Evolutionary conservation across 768 basidiomycete genomes (phyloP).

Genomic region (Suillus tomentosus): DNA sequence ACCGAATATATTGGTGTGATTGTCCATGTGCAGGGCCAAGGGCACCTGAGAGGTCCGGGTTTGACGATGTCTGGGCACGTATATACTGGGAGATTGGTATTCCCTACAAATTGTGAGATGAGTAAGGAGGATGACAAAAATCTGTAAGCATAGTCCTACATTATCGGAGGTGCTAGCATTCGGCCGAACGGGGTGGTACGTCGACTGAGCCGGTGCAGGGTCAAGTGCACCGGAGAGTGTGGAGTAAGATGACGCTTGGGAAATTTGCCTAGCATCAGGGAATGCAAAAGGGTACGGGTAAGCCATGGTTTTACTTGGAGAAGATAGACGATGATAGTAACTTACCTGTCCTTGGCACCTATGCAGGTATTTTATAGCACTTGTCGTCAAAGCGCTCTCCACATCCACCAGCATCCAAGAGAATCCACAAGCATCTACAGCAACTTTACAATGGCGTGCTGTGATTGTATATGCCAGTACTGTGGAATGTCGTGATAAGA

Average conservation of each 20-base stretch:
- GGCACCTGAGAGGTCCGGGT: background rate
- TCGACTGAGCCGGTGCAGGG: background rate
- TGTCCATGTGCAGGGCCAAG: conserved; percentile 4
- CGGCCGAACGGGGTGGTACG: background rate
- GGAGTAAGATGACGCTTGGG: background rate
- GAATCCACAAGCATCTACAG: background rate
- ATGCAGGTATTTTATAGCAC: background rate
- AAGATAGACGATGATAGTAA: background rate
- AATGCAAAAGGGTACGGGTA: conserved; percentile 25
- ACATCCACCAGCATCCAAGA: background rate
- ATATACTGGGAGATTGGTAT: conserved; percentile 3
- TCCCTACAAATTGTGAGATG: background rate
- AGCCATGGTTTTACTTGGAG: conserved; percentile 20
- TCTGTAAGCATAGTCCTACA: background rate
- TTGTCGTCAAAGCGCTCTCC: conserved; percentile 2
- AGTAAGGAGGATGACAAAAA: background rate
- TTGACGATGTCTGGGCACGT: conserved; percentile 14
- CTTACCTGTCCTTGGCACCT: background rate
- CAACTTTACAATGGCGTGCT: background rate
- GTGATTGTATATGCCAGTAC: background rate
- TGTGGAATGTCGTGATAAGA: background rate
- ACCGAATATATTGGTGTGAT: background rate
- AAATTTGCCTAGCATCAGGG: conserved; percentile 16
- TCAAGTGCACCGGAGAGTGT: conserved; percentile 1
- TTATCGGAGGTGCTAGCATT: background rate